Base-by-base conservation (phyloP, 768 basidiomycete genomes). In the Podaxis pistillaris region DNA sequence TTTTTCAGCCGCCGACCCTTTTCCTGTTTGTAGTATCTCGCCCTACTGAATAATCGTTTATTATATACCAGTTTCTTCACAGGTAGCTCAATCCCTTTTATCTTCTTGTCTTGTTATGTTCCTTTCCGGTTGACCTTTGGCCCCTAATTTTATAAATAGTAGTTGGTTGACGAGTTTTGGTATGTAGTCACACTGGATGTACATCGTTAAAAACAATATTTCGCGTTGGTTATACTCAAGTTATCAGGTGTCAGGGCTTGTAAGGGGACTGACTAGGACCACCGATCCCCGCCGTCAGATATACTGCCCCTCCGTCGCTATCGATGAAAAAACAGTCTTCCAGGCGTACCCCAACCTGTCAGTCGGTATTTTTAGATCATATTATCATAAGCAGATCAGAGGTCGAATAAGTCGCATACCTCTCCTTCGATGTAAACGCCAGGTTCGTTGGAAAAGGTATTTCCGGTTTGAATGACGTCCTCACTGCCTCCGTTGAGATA, bases 381-480 rank as follows among this genome's bases (percentile, higher is more conserved):
- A 7, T 17, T 19, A 46, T 46, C 17, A 33, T 40, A 22, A 6
- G 7, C 26, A 12, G 40, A 58, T 36, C 26, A 30, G 36, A 2
- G 55, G 28, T 40, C 12, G 33, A 3, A 52, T 26, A 37, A 30
- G 49, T 62, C 36, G n/a, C 36, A 22, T 49, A 68, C 89, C 76
- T 88, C 74, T 47, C 83, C 86, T 65, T 86, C 86, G 62, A 90
- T 87, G 72, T 92, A 91, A 30, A 89, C 74, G 1, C 88, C 88
- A 3, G 92, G 93, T 72, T 95, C 92, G 68, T 94, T 80, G 6
- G 90, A 92, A 75, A 94, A 94, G 0, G 88, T 81, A 68, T 93
- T 87, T 1, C 91, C 91, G 2, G 69, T 74, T 50, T 81, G 73
- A 56, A 92, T 84, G 41, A 81, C 67, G 65, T 81, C 82, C 11